Percentiles rank a stretch among this genome's conserved stretches.
phyloP scores from a whole-genome alignment of 345 rosid species.

The Hibiscus mutabilis region DNA sequence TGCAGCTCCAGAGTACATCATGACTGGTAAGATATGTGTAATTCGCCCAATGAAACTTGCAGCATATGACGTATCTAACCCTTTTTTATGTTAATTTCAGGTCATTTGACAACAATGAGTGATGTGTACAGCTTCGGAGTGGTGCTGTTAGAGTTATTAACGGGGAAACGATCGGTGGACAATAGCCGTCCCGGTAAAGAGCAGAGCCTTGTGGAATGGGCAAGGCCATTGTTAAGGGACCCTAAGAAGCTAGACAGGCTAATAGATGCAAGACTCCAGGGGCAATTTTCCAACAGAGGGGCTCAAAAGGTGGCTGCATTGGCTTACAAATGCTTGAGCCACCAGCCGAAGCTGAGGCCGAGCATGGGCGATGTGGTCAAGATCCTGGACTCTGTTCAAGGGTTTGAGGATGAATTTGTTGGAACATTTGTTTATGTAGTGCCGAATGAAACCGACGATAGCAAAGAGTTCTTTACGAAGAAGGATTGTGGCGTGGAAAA shows the following conservation, averaged over 20 bases:
- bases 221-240: constrained; percentile 50
- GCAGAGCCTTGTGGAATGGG: constrained; percentile 62
- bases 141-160: constrained; percentile 54
- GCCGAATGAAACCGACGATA: constrained; percentile 24
- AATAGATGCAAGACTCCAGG: constrained; percentile 57
- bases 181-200: constrained; percentile 36
- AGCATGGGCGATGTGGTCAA: constrained; percentile 56
- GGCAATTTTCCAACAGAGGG: constrained; percentile 44
- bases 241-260: constrained; percentile 37
- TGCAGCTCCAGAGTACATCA: constrained; percentile 57
- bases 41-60: not conserved
- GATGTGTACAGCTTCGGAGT: constrained; percentile 77
- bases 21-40: constrained; percentile 36
- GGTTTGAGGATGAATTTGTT: constrained; percentile 27
- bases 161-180: constrained; percentile 55
- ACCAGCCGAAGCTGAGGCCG: constrained; percentile 57
- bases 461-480: constrained; percentile 8
- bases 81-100: constrained; percentile 27
- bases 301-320: constrained; percentile 46
- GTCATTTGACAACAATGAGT: constrained; percentile 68
- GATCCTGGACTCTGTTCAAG: constrained; percentile 54
- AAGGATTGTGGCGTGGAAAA: constrained; percentile 13
- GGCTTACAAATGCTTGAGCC: constrained; percentile 65
- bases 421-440: constrained; percentile 46
- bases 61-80: not conserved